phyloP scores from a whole-genome alignment of 306 rosid genomes.

The Quercus wislizeni region DNA sequence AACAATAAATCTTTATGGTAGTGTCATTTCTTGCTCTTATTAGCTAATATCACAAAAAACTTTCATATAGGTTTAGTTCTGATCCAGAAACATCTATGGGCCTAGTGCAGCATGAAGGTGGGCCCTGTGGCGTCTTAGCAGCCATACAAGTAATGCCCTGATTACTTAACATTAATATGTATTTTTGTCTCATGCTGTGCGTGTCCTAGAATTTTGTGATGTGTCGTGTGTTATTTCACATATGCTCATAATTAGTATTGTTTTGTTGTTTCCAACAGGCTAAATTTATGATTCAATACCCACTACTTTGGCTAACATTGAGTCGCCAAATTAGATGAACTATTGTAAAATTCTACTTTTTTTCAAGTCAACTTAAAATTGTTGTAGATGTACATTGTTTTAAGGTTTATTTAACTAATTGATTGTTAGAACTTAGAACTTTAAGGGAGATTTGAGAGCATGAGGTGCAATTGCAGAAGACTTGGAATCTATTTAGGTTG shows the following conservation, averaged over 20 bases:
- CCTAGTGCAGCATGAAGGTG: slow-evolving; percentile 99
- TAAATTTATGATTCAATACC: neutral
- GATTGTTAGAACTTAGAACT: neutral
- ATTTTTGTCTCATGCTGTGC: slow-evolving; percentile 19
- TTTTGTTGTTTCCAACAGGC: neutral
- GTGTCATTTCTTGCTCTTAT: slow-evolving; percentile 24
- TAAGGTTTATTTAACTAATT: neutral
- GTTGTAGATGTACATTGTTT: neutral
- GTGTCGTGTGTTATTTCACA: neutral
- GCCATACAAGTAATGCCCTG: slow-evolving; percentile 79
- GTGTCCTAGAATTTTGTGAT: slow-evolving; percentile 1
- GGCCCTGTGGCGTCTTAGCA: slow-evolving; percentile 99
- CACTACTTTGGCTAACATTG: neutral
- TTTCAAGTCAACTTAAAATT: neutral
- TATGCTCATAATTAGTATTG: neutral
- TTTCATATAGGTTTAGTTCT: slow-evolving; percentile 44
- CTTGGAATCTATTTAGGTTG: neutral
- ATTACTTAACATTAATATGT: slow-evolving; percentile 28
- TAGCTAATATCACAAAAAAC: slow-evolving; percentile 36
- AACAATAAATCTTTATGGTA: slow-evolving; percentile 1
- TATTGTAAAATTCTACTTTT: neutral
- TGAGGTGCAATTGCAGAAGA: neutral
- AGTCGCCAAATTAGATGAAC: neutral
- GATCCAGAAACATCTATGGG: slow-evolving; percentile 93
- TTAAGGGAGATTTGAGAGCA: neutral